Evolutionary conservation across 495 filamentous ascomycete genomes (phyloP), one percentile per base, ranked within the genome.

Genomic region (Trichoderma gamsii): DNA sequence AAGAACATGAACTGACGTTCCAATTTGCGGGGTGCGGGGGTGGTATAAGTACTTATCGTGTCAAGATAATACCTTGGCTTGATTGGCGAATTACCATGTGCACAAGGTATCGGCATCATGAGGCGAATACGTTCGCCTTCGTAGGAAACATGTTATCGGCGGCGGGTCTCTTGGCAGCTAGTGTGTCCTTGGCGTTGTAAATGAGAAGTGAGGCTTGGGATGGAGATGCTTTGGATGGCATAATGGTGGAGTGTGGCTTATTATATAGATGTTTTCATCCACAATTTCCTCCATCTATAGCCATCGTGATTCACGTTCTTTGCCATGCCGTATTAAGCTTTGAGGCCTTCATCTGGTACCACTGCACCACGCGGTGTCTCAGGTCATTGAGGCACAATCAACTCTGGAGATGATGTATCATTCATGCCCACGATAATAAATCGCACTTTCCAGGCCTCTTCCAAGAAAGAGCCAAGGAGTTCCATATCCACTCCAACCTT

Each of bases 401-500:
- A 25, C 21, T 6, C 21, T 38, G 8, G 35, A 7, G 35, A 38
- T 21, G 21, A 4, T 35, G 7, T n/a, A 25, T n/a, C n/a, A 56
- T n/a, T n/a, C 16, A 21, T 56, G n/a, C 51, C 3, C n/a, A 21
- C 51, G 51, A 32, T 38, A 5, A 25, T 29, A 23, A 61, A 61
- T 61, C 56, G 29, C 56, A 27, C 5, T 21, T 13, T 16, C 25
- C 56, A 29, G 7, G 5, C 35, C 35, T 38, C 25, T 11, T 32
- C 25, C 56, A 61, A 52, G 49, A 52, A n/a, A 52, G 2, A 52
- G 49, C 49, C 49, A 52, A 52, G 49, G 25, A 49, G n/a, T 15
- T 21, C 49, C n/a, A 3, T 21, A 52, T 21, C n/a, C 49, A 11
- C n/a, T 61, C 51, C 51, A 12, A 27, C 16, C 56, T 61, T 61